These are phyloP conservation scores for Schizothecium vesticola DNA, from an alignment of 495 filamentous ascomycete species.

Conservation along the genomic window DNA sequence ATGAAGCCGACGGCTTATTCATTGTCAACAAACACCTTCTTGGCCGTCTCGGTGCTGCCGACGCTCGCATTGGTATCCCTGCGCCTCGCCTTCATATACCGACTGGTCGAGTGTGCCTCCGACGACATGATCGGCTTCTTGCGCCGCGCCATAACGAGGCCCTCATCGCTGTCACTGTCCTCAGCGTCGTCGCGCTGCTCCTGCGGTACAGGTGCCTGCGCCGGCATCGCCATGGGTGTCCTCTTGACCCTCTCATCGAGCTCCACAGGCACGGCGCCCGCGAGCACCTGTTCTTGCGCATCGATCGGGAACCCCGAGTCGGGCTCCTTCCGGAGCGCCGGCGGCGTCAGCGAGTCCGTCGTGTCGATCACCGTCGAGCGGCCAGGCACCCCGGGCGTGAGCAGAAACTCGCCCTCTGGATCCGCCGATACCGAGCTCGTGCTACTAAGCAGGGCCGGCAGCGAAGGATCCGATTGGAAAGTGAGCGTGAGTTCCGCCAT, in stretches of 20 bases:
- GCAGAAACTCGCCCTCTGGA: conserved; percentile 49
- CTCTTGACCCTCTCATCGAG: conserved; percentile 13
- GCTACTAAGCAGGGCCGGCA: conserved; percentile 71
- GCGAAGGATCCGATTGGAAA: conserved; percentile 67
- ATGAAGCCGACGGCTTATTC: conserved; percentile 18
- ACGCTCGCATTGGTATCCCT: conserved; percentile 49
- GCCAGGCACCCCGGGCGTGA: conserved; percentile 41
- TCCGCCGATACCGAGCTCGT: conserved; percentile 71
- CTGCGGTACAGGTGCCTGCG: not conserved
- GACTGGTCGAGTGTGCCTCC: conserved; percentile 27
- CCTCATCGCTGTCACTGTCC: conserved; percentile 53
- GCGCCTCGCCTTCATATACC: conserved; percentile 32
- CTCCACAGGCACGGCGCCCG: conserved; percentile 19
- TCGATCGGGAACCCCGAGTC: conserved; percentile 37
- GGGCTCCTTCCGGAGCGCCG: conserved; percentile 43
- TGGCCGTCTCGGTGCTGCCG: conserved; percentile 52
- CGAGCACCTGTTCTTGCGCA: conserved; percentile 22
- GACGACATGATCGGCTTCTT: conserved; percentile 32
- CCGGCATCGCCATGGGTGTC: conserved; percentile 1
- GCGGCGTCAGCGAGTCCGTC: conserved; percentile 50
- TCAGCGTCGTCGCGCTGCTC: conserved; percentile 44
- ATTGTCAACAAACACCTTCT: conserved; percentile 43
- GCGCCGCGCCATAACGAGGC: conserved; percentile 41
- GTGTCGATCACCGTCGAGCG: conserved; percentile 40
- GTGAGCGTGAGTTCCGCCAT: conserved; percentile 54